phyloP scores from a whole-genome alignment of 2,329 filamentous ascomycete genomes.

The Pseudogymnoascus sp. region DNA sequence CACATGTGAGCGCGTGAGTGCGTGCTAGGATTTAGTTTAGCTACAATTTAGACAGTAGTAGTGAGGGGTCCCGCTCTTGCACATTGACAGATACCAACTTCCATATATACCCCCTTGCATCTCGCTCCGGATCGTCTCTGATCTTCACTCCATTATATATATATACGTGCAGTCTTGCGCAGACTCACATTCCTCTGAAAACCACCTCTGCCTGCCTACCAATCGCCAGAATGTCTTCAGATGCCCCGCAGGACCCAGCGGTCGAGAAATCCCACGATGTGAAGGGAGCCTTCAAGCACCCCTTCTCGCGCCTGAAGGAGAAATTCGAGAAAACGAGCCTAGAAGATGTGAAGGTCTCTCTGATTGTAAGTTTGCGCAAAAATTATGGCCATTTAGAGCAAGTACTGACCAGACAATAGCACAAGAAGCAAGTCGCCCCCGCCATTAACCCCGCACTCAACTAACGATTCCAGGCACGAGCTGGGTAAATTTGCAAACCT shows the following conservation, averaged over 20 bases:
- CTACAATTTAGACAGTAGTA: background rate
- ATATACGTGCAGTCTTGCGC: background rate
- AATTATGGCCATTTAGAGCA: background rate
- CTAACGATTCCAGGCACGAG: slow-evolving; percentile 36
- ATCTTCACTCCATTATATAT: background rate
- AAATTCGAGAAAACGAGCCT: slow-evolving; percentile 47
- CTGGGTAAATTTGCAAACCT: slow-evolving; percentile 57
- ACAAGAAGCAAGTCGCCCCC: slow-evolving; percentile 45
- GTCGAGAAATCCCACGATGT: slow-evolving; percentile 22
- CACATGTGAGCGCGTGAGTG: background rate
- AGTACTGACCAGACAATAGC: slow-evolving; percentile 17
- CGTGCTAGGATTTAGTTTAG: background rate
- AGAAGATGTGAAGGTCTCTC: slow-evolving; percentile 47
- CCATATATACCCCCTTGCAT: background rate
- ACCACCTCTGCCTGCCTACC: background rate
- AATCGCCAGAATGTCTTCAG: slow-evolving; percentile 4
- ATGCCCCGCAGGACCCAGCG: background rate
- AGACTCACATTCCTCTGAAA: background rate
- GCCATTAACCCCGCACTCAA: background rate
- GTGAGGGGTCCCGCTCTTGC: background rate
- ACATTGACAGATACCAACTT: slow-evolving; percentile 2
- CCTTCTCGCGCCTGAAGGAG: slow-evolving; percentile 29
- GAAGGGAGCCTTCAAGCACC: slow-evolving; percentile 41
- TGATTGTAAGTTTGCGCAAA: slow-evolving; percentile 28
- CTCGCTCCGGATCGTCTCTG: background rate